Evolutionary conservation across 2,329 filamentous ascomycete species (phyloP), one percentile per base, ranked within the genome.

Genomic region (Botrytis pseudocinerea): DNA sequence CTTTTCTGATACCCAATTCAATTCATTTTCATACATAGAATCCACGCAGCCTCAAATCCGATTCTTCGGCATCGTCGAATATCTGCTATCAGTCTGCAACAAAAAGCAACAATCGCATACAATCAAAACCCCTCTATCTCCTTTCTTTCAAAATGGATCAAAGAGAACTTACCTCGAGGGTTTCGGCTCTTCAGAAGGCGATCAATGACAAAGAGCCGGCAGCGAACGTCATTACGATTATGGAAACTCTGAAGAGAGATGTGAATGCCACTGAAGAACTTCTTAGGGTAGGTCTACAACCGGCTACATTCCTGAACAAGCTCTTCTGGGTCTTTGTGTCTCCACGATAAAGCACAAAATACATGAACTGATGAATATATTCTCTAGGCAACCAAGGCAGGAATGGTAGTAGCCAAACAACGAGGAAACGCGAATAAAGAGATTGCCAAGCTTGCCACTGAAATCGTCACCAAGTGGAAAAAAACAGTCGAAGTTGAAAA

Each of bases 391-490:
- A 98, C 95, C n/a, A 93, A 92, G 78, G 95, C 97, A 69, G 96
- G 96, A 78, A 91, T 97, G 77, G 90, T 92, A 69, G 93, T 98
- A 76, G 95, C 95, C 82, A 95, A 94, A 82, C 89, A 91, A 69
- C 87, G 90, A 71, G 83, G 92, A 74, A 94, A 97, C 82, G 83
- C 90, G 73, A 92, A 97, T 85, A 94, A 93, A 82, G 90, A 95
- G 61, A 92, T 98, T 78, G 90, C 91, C 64, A 88, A 89, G 69
- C 86, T 93, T 61, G 94, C 96, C 5, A 87, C 88, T 74, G 93
- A 95, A 79, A 92, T 98, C 73, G 94, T 99, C 70, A 88, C 87
- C 75, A 97, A 95, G 82, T 97, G 94, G 94, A 93, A 92, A 85
- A 90, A 90, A 79, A 89, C 92, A 59, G 92, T 97, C 68, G 92